Conservation (phyloP, 2,329 filamentous ascomycete genomes). For the Calonectria pseudoturangicola region DNA sequence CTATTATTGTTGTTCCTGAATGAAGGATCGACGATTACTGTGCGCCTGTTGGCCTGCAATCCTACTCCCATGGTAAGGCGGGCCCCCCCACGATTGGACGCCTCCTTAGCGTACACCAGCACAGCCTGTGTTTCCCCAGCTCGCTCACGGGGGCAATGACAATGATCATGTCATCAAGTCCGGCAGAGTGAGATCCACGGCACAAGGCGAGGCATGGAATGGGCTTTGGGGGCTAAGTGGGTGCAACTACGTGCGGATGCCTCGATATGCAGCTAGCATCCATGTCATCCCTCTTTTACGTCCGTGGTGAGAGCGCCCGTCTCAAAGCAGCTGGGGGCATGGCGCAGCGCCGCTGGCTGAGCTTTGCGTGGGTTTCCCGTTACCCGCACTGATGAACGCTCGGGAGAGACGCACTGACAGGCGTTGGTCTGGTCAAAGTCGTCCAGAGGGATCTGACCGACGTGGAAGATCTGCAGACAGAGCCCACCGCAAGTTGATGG, state of each 20-base stretch:
- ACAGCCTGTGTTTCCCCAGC: conserved; percentile 39
- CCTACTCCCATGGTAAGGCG: conserved; percentile 8
- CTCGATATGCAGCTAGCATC: conserved; percentile 23
- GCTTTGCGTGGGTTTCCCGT: conserved; percentile 19
- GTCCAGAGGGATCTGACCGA: conserved; percentile 12
- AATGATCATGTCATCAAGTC: conserved; percentile 5
- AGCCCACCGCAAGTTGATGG: conserved; percentile 25
- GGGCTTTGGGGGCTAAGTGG: conserved; percentile 15
- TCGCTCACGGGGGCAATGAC: conserved; percentile 30
- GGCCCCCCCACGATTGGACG: conserved; percentile 46
- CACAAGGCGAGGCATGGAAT: background rate
- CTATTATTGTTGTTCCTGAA: conserved; percentile 30
- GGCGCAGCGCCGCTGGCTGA: conserved; percentile 26
- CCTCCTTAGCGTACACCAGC: conserved; percentile 44
- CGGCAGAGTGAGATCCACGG: conserved; percentile 4
- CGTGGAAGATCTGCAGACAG: conserved; percentile 19
- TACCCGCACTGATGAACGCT: conserved; percentile 17
- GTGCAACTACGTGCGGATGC: conserved; percentile 9
- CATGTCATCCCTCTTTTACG: conserved; percentile 23
- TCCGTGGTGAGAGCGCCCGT: conserved; percentile 1
- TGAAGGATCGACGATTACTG: background rate
- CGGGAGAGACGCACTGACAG: conserved; percentile 20
- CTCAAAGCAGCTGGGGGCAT: conserved; percentile 5
- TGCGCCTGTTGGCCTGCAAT: conserved; percentile 30
- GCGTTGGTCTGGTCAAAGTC: conserved; percentile 8